Conservation (phyloP, 768 basidiomycete species). For the Lanmaoa rubissima region DNA sequence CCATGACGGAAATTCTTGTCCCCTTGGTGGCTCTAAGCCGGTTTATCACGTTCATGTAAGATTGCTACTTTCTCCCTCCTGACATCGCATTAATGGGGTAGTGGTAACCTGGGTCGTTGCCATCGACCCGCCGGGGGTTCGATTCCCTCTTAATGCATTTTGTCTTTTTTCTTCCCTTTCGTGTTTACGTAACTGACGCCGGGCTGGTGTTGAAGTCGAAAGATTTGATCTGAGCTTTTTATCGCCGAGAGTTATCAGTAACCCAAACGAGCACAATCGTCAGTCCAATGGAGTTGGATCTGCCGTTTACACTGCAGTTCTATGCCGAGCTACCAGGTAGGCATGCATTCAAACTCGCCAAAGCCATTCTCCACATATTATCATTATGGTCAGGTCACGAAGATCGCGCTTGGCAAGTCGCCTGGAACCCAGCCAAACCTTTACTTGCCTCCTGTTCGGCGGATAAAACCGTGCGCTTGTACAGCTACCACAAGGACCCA, state of each 20-base stretch:
- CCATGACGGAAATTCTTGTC: no score
- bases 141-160: constrained; percentile 50
- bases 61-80: neutral
- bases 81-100: constrained; percentile 54
- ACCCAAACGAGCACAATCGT: neutral
- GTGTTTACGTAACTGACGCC: no score
- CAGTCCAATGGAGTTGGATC: constrained; percentile 17
- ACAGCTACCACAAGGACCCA: constrained; percentile 50
- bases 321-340: constrained; percentile 27
- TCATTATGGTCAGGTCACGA: constrained; percentile 56
- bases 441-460: constrained; percentile 91
- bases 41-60: neutral
- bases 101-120: constrained; percentile 68
- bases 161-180: no score
- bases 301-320: constrained; percentile 20
- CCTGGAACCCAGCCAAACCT: constrained; percentile 84
- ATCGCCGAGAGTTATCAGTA: neutral
- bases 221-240: no score
- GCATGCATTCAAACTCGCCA: neutral
- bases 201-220: no score
- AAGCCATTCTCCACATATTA: neutral
- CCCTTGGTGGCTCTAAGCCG: no score
- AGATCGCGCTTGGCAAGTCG: constrained; percentile 83
- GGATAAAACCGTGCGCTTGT: constrained; percentile 89
- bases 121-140: constrained; percentile 86